Percentiles rank a stretch among this genome's conserved stretches.
phyloP scores from a whole-genome alignment of 1,139 yeast genomes.

The Magnusiomyces suaveolens region DNA sequence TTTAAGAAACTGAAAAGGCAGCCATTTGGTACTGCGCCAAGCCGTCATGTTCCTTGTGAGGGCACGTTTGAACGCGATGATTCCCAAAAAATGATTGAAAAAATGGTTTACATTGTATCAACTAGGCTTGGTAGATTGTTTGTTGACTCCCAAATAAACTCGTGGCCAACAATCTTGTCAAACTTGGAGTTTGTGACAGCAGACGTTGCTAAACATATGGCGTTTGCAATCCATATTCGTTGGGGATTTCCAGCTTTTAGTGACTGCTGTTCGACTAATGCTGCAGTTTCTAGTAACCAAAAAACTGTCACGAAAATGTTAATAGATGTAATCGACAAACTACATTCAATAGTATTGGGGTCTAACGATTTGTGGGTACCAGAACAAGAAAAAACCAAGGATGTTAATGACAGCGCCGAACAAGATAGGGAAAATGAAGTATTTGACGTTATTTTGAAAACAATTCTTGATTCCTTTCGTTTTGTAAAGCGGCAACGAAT shows the following conservation, averaged over 20 bases:
- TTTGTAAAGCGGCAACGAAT: too few relatives aligned
- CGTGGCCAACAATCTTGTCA: slow-evolving; percentile 5
- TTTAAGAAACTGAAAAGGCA: background rate
- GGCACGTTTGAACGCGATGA: slow-evolving; percentile 3
- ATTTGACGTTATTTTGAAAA: too few relatives aligned
- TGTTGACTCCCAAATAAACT: slow-evolving; percentile 7
- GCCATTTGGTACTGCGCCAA: slow-evolving; percentile 1
- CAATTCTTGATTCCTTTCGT: too few relatives aligned
- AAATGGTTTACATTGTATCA: slow-evolving; percentile 1
- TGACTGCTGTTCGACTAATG: background rate
- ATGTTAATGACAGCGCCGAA: too few relatives aligned
- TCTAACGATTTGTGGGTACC: too few relatives aligned
- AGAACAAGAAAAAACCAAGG: too few relatives aligned
- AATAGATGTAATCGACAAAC: background rate
- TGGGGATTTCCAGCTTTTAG: background rate
- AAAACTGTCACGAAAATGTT: background rate
- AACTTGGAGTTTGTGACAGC: background rate
- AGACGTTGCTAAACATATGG: slow-evolving; percentile 1
- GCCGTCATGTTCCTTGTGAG: slow-evolving; percentile 1
- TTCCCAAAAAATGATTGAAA: background rate
- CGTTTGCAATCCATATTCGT: background rate
- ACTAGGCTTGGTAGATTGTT: background rate
- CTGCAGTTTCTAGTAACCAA: background rate
- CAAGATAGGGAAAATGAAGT: too few relatives aligned
- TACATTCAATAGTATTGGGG: too few relatives aligned